Evolutionary conservation across 2,329 filamentous ascomycete species (phyloP).

Genomic region (Phoma sp.): DNA sequence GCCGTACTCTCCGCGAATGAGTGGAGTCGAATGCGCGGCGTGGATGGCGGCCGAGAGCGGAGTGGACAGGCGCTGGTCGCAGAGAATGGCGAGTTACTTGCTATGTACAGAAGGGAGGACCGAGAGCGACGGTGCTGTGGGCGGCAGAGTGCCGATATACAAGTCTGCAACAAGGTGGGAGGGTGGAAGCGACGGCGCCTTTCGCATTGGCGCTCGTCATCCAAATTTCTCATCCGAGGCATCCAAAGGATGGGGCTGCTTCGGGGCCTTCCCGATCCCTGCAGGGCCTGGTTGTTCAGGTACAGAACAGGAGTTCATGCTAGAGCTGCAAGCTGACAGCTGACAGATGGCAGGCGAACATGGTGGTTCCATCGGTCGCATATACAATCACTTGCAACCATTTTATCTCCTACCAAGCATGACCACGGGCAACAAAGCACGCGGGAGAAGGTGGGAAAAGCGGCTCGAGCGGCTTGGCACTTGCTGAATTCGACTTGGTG

Average conservation of each 20-base stretch:
- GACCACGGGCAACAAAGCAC: not conserved
- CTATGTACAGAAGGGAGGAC: conserved; percentile 9
- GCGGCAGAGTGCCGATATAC: conserved; percentile 7
- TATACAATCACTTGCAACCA: not conserved
- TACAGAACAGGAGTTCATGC: conserved; percentile 12
- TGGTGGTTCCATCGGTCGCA: not conserved
- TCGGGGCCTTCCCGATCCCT: conserved; percentile 13
- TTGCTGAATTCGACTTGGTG: conserved; percentile 13
- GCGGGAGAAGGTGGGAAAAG: conserved; percentile 1
- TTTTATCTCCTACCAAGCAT: not conserved
- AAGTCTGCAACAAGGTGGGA: conserved; percentile 8
- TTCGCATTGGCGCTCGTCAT: conserved; percentile 17
- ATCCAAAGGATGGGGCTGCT: conserved; percentile 1
- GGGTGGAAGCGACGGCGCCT: conserved; percentile 14
- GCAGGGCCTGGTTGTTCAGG: conserved; percentile 6
- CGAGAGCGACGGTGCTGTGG: not conserved
- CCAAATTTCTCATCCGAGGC: conserved; percentile 15
- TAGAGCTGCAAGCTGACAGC: conserved; percentile 2
- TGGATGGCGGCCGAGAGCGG: conserved; percentile 13
- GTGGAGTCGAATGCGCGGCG: conserved; percentile 11
- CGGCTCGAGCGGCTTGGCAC: conserved; percentile 14
- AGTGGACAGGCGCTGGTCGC: conserved; percentile 9
- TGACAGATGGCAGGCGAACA: not conserved
- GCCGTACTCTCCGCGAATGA: conserved; percentile 16
- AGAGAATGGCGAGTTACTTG: not conserved